These are phyloP conservation scores for Alliaria petiolata DNA, from an alignment of 345 rosid species.

Conservation along the genomic window DNA sequence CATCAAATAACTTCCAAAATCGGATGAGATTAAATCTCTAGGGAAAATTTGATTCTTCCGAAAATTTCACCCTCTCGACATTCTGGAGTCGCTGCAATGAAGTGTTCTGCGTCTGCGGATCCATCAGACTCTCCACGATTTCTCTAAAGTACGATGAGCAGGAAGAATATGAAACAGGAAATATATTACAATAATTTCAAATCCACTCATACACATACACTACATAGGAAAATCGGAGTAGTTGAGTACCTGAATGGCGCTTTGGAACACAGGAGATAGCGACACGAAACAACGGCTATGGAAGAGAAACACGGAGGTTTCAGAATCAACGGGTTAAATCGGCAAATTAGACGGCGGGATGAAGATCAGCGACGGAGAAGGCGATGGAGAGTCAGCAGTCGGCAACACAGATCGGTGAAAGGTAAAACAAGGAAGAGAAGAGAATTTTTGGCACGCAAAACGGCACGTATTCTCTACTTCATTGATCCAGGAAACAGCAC, in stretches of 20 bases:
- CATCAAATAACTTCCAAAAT: background rate
- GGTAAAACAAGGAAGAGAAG: background rate
- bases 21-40: background rate
- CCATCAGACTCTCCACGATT: slow-evolving; percentile 38
- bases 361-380: background rate
- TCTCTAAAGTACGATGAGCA: background rate
- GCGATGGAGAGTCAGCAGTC: background rate
- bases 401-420: background rate
- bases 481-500: background rate
- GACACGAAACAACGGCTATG: too few relatives aligned
- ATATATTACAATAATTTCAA: background rate
- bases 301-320: background rate
- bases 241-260: background rate
- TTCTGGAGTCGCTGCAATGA: slow-evolving; percentile 80
- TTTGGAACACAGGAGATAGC: background rate
- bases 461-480: background rate
- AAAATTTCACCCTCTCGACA: slow-evolving; percentile 62
- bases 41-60: background rate
- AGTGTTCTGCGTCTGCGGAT: slow-evolving; percentile 69
- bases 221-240: background rate
- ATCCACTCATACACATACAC: background rate
- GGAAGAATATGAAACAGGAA: background rate
- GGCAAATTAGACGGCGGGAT: background rate
- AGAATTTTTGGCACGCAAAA: too few relatives aligned
- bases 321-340: background rate